Percentiles rank a stretch among this genome's conserved stretches.
Evolutionary conservation across 2,329 filamentous ascomycete species (phyloP).

Genomic region (Byssoonygena ceratinophila): DNA sequence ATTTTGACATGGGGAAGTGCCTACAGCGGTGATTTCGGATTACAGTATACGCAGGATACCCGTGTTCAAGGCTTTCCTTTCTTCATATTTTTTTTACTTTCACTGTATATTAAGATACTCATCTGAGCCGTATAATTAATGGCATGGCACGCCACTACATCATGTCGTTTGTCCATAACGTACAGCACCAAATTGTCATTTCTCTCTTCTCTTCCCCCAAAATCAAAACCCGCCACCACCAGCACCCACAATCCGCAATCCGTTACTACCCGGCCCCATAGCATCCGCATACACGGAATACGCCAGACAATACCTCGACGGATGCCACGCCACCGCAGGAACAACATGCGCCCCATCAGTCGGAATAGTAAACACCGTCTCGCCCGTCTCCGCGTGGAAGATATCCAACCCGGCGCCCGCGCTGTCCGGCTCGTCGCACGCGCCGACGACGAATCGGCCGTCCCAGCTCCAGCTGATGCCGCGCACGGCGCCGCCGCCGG

Average conservation of each 20-base stretch:
- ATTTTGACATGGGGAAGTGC: not conserved
- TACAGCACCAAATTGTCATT: not conserved
- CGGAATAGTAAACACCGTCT: conserved; percentile 39
- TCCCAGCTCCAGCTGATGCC: conserved; percentile 44
- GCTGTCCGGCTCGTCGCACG: conserved; percentile 38
- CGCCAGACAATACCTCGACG: conserved; percentile 40
- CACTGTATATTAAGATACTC: not conserved
- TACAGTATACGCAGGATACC: not conserved
- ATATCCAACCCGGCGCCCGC: conserved; percentile 39
- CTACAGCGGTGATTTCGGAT: not conserved
- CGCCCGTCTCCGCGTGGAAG: conserved; percentile 42
- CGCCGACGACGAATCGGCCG: conserved; percentile 39
- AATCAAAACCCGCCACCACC: conserved; percentile 29
- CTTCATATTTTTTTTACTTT: not conserved
- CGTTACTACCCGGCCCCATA: conserved; percentile 30
- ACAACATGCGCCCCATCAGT: conserved; percentile 32
- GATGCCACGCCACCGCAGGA: conserved; percentile 42
- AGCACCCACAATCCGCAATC: conserved; percentile 41
- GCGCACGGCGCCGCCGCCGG: conserved; percentile 37
- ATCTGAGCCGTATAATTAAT: no score
- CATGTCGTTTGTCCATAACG: not conserved
- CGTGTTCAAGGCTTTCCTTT: not conserved
- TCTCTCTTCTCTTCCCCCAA: no score
- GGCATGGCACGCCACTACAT: no score
- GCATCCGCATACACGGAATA: conserved; percentile 39